Evolutionary conservation across 225 moss, liverwort and hornwort genomes (phyloP).

Genomic region (Polytrichum formosum): DNA sequence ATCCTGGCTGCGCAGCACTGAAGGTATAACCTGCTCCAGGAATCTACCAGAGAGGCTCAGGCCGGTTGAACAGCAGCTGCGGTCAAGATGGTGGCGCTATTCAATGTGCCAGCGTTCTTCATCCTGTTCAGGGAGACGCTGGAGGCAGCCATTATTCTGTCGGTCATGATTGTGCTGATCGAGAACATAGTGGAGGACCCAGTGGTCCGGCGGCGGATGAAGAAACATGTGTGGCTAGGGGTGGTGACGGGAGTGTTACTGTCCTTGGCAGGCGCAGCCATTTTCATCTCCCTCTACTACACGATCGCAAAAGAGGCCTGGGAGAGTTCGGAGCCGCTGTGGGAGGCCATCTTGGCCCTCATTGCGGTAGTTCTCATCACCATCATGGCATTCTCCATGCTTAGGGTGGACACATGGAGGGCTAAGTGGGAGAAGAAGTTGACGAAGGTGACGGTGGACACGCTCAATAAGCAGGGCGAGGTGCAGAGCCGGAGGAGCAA

Average conservation of each 20-base stretch:
- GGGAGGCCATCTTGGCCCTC: constrained; percentile 37
- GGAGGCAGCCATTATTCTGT: constrained; percentile 35
- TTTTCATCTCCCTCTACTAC: constrained; percentile 35
- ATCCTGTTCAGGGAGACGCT: constrained; percentile 42
- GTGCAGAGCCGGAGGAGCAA: constrained; percentile 35
- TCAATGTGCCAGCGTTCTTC: constrained; percentile 44
- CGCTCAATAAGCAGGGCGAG: constrained; percentile 10
- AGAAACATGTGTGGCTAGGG: constrained; percentile 29
- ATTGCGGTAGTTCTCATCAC: constrained; percentile 37
- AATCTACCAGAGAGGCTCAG: too few species aligned
- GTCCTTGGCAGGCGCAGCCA: constrained; percentile 11
- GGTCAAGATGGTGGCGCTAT: constrained; percentile 36
- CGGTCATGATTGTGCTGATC: constrained; percentile 30
- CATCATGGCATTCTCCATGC: constrained; percentile 39
- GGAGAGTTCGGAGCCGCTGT: constrained; percentile 29
- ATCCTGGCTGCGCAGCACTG: too few species aligned
- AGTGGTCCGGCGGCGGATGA: constrained; percentile 6
- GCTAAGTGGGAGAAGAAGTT: constrained; percentile 51
- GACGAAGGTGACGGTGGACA: constrained; percentile 28
- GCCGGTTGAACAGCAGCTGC: too few species aligned
- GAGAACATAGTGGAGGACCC: constrained; percentile 19
- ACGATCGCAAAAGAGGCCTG: constrained; percentile 30
- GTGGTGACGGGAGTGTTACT: constrained; percentile 9
- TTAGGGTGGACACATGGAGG: constrained; percentile 41
- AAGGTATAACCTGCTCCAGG: too few species aligned